These are phyloP conservation scores for Carex pumila DNA, from an alignment of 176 grass and related monocot species.

Conservation along the genomic window DNA sequence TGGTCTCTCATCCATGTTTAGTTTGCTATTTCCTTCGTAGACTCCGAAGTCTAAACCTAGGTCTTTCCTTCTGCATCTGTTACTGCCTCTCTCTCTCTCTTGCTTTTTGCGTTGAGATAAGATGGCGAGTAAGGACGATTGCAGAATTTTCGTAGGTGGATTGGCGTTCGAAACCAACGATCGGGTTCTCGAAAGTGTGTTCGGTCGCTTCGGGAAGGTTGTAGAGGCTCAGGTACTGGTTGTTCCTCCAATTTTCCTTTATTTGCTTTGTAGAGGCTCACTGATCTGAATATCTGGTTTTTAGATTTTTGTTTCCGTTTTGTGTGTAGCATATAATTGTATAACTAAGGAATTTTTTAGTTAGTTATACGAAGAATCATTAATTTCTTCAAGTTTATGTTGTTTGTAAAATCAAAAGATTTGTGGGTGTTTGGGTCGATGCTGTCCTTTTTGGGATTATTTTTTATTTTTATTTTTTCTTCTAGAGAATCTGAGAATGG, in stretches of 20 bases:
- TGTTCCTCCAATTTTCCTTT: background rate
- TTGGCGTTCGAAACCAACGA: conserved; percentile 87
- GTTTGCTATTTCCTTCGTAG: background rate
- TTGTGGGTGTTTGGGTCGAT: background rate
- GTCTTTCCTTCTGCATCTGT: background rate
- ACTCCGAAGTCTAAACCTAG: background rate
- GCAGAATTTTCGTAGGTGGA: conserved; percentile 80
- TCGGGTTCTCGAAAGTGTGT: conserved; percentile 49
- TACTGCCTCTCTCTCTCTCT: background rate
- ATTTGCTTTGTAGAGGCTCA: background rate
- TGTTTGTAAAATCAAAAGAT: background rate
- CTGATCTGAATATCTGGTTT: background rate
- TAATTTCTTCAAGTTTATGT: background rate
- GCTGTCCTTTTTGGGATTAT: background rate
- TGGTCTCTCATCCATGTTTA: background rate
- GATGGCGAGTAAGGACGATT: conserved; percentile 72
- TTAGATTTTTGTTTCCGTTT: background rate
- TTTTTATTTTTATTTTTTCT: background rate
- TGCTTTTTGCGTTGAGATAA: background rate
- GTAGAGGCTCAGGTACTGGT: conserved; percentile 54
- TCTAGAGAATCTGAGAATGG: background rate
- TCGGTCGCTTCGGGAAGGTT: conserved; percentile 75
- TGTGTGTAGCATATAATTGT: background rate
- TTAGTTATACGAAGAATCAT: background rate
- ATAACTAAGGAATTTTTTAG: background rate